Conservation (phyloP, 1,284 basidiomycete species). For the Tylopilus sp. region DNA sequence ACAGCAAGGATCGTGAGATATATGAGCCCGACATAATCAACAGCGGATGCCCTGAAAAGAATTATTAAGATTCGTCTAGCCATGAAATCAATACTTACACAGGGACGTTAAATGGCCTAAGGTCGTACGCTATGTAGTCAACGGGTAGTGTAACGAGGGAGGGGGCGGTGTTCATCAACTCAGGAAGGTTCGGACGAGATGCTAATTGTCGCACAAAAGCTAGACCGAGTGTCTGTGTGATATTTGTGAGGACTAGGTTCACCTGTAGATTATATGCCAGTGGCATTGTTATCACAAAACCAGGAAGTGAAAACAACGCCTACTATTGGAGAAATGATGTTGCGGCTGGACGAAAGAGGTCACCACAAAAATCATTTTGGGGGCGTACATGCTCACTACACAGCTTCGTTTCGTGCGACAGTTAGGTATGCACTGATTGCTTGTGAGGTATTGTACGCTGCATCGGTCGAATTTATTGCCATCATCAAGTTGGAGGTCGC, state of each 20-base stretch:
- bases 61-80: not conserved
- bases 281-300: not conserved
- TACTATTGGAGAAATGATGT: conserved; percentile 24
- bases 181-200: conserved; percentile 26
- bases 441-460: conserved; percentile 35
- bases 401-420: conserved; percentile 42
- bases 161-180: conserved; percentile 53
- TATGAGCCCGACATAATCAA: conserved; percentile 72
- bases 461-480: conserved; percentile 32
- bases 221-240: conserved; percentile 35
- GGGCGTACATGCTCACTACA: conserved; percentile 39
- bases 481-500: conserved; percentile 34
- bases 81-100: conserved; percentile 38
- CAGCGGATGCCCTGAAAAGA: conserved; percentile 57
- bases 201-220: conserved; percentile 38
- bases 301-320: not conserved
- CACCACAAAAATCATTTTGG: not conserved
- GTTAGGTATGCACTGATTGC: conserved; percentile 37
- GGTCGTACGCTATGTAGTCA: conserved; percentile 50
- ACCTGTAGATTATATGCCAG: conserved; percentile 17
- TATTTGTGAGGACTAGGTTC: conserved; percentile 14
- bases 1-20: conserved; percentile 65
- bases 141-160: conserved; percentile 52
- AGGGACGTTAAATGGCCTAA: conserved; percentile 65
- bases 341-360: conserved; percentile 21